Base-by-base conservation (phyloP, 768 basidiomycete species). In the Boletus vermiculosoides region DNA sequence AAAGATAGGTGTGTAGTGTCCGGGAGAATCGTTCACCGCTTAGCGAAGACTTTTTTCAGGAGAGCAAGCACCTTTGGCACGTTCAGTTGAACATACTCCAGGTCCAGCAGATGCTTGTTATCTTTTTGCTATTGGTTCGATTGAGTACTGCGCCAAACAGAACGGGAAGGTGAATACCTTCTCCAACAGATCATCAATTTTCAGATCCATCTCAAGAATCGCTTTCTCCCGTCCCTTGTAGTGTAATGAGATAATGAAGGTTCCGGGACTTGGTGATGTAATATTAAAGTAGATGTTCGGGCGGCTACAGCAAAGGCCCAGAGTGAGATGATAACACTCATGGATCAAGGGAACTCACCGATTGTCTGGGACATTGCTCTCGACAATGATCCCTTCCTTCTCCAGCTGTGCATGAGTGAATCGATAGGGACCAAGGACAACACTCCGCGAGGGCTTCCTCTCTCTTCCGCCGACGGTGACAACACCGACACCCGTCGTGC, bases 211-310 rank as follows among this genome's bases (percentile, higher is more conserved):
- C 81, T 99, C 97, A 37, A 98, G 83, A 65, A 99, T 98, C 18
- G 97, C 96, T 77, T 98, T 98, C 69, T 99, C 97, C 20, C 97
- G 85, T 41, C 97, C 97, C 74, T 97, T 98, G 78, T 98, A 99
- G 73, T 98, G 96, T 51, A 99, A 79, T 4, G 96, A 97, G 62
- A 99, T 99, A 72, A 99, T 95, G 74, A 98, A 99, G 10, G 97
- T 97, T 46, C 97, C 97, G 0, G 97, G 96, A 9, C 93, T 92
- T 2, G 97, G 97, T 34, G 95, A 98, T 28, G 92, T 95, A 71
- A 99, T 94, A 68, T 95, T 98, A 84, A 98, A 98, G 78, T 95
- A 98, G 63, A 98, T 98, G 73, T 97, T 96, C 37, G 94, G 91
- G 51, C 96, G 94, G 55, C 95, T 97, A 63, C 6, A 55, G 52